Evolutionary conservation across 2,329 filamentous ascomycete species (phyloP).

Genomic region (Fusarium sp.): DNA sequence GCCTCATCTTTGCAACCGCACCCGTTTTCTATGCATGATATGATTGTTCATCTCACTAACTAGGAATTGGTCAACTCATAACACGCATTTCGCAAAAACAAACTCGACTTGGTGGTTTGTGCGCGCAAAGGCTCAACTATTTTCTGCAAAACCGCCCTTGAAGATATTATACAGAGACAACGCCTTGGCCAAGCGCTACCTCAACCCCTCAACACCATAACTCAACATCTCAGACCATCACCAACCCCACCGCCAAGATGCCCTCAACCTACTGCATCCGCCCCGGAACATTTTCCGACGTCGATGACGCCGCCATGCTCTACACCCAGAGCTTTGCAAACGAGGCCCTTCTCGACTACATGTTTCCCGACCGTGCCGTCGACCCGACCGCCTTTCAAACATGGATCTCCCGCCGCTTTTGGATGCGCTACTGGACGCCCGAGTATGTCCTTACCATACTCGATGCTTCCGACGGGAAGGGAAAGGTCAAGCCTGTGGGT

Average conservation of each 20-base stretch:
- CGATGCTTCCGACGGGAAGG: conserved; percentile 32
- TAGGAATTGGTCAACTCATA: not conserved
- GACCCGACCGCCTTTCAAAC: conserved; percentile 34
- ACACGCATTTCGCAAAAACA: not conserved
- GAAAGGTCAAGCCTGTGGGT: conserved; percentile 37
- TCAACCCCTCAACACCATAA: not conserved
- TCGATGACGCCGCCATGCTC: conserved; percentile 39
- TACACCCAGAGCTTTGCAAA: conserved; percentile 46
- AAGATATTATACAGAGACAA: not conserved
- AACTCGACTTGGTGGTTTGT: not conserved
- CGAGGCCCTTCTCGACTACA: conserved; percentile 46
- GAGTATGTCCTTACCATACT: conserved; percentile 47
- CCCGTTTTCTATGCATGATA: not conserved
- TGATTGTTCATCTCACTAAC: not conserved
- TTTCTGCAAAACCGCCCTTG: not conserved
- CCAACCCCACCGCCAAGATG: conserved; percentile 14
- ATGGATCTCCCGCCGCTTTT: conserved; percentile 45
- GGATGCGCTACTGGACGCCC: conserved; percentile 48
- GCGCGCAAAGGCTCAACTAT: not conserved
- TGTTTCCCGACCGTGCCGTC: conserved; percentile 46
- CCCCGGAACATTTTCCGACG: conserved; percentile 47
- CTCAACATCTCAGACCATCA: not conserved
- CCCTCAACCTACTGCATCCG: conserved; percentile 44
- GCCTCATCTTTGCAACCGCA: not conserved
- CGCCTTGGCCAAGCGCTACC: not conserved